Base-by-base conservation (phyloP, 2,329 filamentous ascomycete species). In the Tolypocladium amazonense region DNA sequence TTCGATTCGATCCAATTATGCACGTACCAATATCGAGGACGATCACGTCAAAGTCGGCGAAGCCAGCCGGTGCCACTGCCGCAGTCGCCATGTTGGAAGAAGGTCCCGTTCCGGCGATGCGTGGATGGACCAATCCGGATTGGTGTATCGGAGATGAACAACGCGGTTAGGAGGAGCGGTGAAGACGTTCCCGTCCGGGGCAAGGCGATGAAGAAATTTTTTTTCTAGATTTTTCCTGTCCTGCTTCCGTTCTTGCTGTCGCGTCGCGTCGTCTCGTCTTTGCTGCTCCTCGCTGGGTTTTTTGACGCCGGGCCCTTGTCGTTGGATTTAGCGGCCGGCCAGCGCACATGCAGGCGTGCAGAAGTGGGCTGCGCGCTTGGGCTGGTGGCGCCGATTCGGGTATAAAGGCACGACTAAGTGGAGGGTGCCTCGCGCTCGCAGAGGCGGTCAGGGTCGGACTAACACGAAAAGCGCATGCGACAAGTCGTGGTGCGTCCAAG, bases 11-110 rank as follows among this genome's bases (percentile, higher is more conserved):
- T 35, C 33, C 50, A 60, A 43, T 57, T 25, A 57, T 52, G 56
- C 58, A 59, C 66, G 58, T 72, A 75, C 72, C 72, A 64, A 75
- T 75, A 54, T 75, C 72, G 56, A 74, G 73, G 35, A 75, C 62
- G 37, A 75, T 60, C 30, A 73, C 65, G 57, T 73, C 69, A 58
- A 67, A 69, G 39, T 68, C 63, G 54, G 63, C 65, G 50, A 73
- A 67, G 57, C 65, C 68, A 59, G 63, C 63, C 53, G 65, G 63
- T 30, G 58, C 56, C 38, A 60, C 58, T 55, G 64, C 62, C 54
- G 65, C 62, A n/a, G 58, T 57, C 41, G 60, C 58, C 58, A 57
- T 60, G 53, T 15, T 59, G n/a, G 30, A 20, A 11, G 50, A 54
- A 6, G 30, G 20, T 37, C 50, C 50, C 53, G 54, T 39, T 43